Percentiles rank a stretch among this genome's conserved stretches.
phyloP scores from a whole-genome alignment of 208 protist species.

The Phytomonas sp. region DNA sequence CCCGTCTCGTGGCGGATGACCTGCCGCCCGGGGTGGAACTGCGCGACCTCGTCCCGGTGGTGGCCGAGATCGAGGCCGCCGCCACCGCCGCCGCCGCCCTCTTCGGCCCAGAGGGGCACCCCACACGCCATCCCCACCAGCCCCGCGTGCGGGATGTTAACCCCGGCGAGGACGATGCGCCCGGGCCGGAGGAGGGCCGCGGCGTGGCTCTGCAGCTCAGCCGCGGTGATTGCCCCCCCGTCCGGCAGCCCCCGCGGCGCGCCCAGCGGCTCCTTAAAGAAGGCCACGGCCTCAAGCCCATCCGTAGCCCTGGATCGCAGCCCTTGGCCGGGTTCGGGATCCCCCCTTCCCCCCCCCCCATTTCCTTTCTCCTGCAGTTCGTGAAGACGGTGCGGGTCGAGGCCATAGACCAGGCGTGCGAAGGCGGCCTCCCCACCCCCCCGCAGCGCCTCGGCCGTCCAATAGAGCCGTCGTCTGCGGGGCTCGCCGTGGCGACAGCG shows the following conservation, averaged over 20 bases:
- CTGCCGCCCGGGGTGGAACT: conserved; percentile 69
- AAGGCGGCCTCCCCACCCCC: conserved; percentile 78
- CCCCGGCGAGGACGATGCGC: conserved; percentile 61
- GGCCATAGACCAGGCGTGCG: conserved; percentile 61
- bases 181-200: conserved; percentile 50
- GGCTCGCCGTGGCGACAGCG: conserved; percentile 76
- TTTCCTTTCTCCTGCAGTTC: too few species aligned
- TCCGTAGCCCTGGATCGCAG: conserved; percentile 71
- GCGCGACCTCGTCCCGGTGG: conserved; percentile 49
- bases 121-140: conserved; percentile 23
- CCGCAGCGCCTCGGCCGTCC: conserved; percentile 66
- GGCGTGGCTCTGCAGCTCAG: conserved; percentile 67
- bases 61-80: conserved; percentile 29
- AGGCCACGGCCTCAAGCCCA: conserved; percentile 74
- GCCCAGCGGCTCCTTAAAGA: conserved; percentile 86
- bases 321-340: too few species aligned
- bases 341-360: too few species aligned
- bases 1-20: conserved; percentile 54
- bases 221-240: conserved; percentile 41
- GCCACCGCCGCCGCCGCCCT: neutral
- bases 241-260: conserved; percentile 59
- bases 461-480: conserved; percentile 60
- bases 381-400: conserved; percentile 73
- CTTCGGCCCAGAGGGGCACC: neutral
- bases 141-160: conserved; percentile 75